phyloP scores from a whole-genome alignment of 352 stramenopile species.

The Phytopythium kandeliae region DNA sequence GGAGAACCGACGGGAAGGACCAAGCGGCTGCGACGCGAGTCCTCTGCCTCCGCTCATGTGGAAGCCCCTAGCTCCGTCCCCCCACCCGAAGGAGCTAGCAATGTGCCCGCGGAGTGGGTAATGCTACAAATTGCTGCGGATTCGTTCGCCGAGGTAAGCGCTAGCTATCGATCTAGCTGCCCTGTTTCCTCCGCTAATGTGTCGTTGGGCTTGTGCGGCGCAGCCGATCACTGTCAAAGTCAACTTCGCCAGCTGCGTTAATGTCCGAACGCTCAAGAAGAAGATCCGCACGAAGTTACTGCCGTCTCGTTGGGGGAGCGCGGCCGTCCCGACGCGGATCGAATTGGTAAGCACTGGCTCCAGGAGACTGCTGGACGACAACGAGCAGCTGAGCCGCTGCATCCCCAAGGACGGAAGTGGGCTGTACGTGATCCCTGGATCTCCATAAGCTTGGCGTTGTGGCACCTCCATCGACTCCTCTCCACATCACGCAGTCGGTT shows the following conservation, averaged over 20 bases:
- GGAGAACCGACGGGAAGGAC: neutral
- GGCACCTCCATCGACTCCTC: neutral
- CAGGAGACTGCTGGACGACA: constrained; percentile 11
- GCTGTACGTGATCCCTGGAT: constrained; percentile 21
- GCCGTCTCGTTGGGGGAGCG: neutral
- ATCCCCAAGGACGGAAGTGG: constrained; percentile 16
- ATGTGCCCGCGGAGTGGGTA: constrained; percentile 2
- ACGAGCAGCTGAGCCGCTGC: constrained; percentile 14
- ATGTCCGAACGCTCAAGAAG: constrained; percentile 14
- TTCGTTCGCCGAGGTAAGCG: constrained; percentile 22
- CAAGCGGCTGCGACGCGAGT: neutral
- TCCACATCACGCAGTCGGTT: neutral
- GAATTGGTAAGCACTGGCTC: constrained; percentile 17
- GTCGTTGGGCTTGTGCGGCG: neutral
- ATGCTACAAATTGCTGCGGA: constrained; percentile 22
- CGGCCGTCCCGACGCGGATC: neutral
- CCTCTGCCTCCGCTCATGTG: neutral
- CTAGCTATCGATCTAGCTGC: neutral
- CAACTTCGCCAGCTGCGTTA: constrained; percentile 12
- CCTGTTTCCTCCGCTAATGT: too few relatives aligned
- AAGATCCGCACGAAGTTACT: constrained; percentile 10
- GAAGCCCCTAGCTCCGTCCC: neutral
- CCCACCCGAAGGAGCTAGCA: neutral
- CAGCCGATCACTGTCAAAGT: constrained; percentile 13
- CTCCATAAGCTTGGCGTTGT: neutral